Base-by-base conservation (phyloP, 495 filamentous ascomycete genomes). In the Aspergillus nanangensis region DNA sequence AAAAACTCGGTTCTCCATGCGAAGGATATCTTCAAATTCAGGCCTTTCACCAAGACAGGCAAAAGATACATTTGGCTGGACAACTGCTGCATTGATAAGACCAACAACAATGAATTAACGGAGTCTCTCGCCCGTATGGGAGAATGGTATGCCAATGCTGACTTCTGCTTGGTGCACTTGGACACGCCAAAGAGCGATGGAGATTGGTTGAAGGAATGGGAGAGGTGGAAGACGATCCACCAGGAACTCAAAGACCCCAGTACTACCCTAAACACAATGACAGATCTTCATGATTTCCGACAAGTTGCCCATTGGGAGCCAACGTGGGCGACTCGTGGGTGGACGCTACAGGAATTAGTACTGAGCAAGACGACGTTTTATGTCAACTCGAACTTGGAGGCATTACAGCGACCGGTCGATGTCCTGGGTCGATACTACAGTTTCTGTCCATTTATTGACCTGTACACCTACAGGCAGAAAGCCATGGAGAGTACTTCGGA, bases 321-420 rank as follows among this genome's bases (percentile, higher is more conserved):
- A 13, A 61, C 69, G 33, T 73, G 70, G 71, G 61, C 63, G 0
- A 66, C 61, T 2, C 56, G 68, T 36, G 71, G 65, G 8, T 76
- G 71, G 69, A 76, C 70, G 19, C 53, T 74, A n/a, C 72, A 76
- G 41, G 71, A 76, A 42, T 60, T 76, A 29, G 67, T 73, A 20
- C 58, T 72, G 59, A 75, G 71, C 52, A 71, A 67, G 55, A 61
- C 63, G 19, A 67, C 69, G 1, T 73, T 62, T 52, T 73, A 67
- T 48, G 62, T 66, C 23, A 75, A 75, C 38, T 60, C 58, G 2
- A 33, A 53, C 2, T 73, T 70, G 70, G 11, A 54, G 33, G 49
- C 51, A 17, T 45, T 72, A 32, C 50, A 45, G 14, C 54, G 72
- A 20, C 60, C 63, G 17, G 51, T 66, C 21, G 67, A 74, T 34